These are phyloP conservation scores for Aplosporella prunicola DNA, from an alignment of 2,329 filamentous ascomycete genomes.

Conservation along the genomic window DNA sequence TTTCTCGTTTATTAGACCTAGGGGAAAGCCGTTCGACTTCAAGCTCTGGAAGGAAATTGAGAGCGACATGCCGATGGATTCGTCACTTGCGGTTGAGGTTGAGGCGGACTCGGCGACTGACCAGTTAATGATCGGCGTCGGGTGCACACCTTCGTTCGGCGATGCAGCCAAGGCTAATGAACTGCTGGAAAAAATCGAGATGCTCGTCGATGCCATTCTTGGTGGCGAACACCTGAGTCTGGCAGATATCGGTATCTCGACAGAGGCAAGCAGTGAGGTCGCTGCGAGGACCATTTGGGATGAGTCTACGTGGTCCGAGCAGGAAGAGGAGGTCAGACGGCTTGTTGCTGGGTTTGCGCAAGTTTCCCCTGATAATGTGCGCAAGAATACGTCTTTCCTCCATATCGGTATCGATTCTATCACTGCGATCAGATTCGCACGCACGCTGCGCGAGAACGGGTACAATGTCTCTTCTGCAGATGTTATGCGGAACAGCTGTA, in stretches of 20 bases:
- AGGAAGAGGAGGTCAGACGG: constrained; percentile 1
- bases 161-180: constrained; percentile 15
- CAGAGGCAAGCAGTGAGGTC: constrained; percentile 3
- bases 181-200: constrained; percentile 25
- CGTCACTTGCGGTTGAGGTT: constrained; percentile 27
- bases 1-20: constrained; percentile 23
- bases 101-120: constrained; percentile 19
- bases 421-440: constrained; percentile 26
- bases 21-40: constrained; percentile 11
- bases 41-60: constrained; percentile 23
- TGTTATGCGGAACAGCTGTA: constrained; percentile 25
- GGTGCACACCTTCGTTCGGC: constrained; percentile 21
- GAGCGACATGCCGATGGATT: constrained; percentile 27
- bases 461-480: constrained; percentile 25
- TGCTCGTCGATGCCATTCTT: constrained; percentile 20
- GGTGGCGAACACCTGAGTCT: constrained; percentile 18
- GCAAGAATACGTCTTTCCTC: constrained; percentile 22
- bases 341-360: constrained; percentile 18
- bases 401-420: constrained; percentile 28
- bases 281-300: constrained; percentile 4
- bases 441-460: constrained; percentile 20
- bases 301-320: constrained; percentile 5
- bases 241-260: constrained; percentile 25
- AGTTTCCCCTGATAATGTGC: constrained; percentile 16
- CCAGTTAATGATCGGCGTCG: constrained; percentile 18